Percentiles rank a stretch among this genome's conserved stretches.
Conservation (phyloP, 1,284 basidiomycete genomes). For the Sanghuangporus baumii region DNA sequence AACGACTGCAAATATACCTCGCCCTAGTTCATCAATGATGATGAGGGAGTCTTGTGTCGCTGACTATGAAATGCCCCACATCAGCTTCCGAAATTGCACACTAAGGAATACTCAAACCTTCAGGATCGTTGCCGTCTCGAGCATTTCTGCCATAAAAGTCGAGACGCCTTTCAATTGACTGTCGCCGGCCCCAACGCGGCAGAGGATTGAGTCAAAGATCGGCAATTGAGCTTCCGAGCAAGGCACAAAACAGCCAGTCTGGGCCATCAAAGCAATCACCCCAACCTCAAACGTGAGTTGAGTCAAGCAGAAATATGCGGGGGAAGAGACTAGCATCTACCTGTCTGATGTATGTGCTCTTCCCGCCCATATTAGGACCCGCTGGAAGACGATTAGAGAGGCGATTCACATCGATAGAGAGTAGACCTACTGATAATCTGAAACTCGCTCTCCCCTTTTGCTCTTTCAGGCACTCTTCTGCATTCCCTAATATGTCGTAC, state of each 20-base stretch:
- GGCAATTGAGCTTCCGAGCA: constrained; percentile 82
- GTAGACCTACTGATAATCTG: constrained; percentile 70
- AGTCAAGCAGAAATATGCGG: constrained; percentile 5
- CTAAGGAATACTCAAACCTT: constrained; percentile 45
- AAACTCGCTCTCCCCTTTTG: constrained; percentile 72
- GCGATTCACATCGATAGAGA: neutral
- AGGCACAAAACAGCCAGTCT: constrained; percentile 93
- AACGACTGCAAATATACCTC: constrained; percentile 46
- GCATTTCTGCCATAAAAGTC: constrained; percentile 99
- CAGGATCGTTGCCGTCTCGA: constrained; percentile 94
- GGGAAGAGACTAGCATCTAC: constrained; percentile 24
- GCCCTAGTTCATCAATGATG: constrained; percentile 96
- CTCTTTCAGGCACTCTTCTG: neutral
- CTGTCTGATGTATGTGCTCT: constrained; percentile 89
- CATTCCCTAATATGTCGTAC: neutral
- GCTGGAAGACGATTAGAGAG: constrained; percentile 38
- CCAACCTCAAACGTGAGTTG: constrained; percentile 53
- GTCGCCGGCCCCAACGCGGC: constrained; percentile 96
- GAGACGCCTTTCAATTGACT: constrained; percentile 97
- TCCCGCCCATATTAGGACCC: constrained; percentile 96
- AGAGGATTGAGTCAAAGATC: constrained; percentile 94
- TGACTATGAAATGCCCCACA: constrained; percentile 42
- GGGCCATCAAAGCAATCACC: constrained; percentile 93
- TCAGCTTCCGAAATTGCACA: neutral
- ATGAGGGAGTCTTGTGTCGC: constrained; percentile 92